Base-by-base conservation (phyloP, 2,329 filamentous ascomycete species). In the Apiospora saccharicola region DNA sequence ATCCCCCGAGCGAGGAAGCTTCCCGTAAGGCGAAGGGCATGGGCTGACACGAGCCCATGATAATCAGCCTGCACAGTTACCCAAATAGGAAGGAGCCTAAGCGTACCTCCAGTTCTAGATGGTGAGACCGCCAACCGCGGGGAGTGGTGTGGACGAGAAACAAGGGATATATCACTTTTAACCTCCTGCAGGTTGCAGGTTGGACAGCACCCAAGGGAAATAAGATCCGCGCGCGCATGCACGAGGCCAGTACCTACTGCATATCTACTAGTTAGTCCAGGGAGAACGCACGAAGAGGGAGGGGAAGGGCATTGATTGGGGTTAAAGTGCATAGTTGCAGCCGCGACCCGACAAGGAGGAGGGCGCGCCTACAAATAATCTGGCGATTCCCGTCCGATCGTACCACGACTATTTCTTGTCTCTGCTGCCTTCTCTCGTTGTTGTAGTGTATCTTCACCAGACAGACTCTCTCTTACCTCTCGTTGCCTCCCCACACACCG, bases 201-300 rank as follows among this genome's bases (percentile, higher is more conserved):
- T 14, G 49, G 19, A 26, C 10, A 10, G 53, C 30, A 61, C 34
- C 30, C n/a, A 30, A 30, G 22, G 34, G 57, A n/a, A 61, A n/a
- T 64, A 64, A 64, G 57, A 51, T 51, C n/a, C n/a, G 49, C 49
- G 49, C 57, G 57, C 57, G 57, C 34, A 64, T 64, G 57, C 57
- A 64, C 8, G 30, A 13, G 1, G 19, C 34, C 53, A 8, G 37
- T 37, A 30, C 51, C 49, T 51, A 61, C 30, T 37, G 16, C 51
- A 57, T 26, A 22, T 5, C 37, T 41, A 41, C 37, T 41, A 10
- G 37, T 41, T 41, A 10, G 37, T 41, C 37, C 7, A 41, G 37
- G 37, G 8, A 8, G 53, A 19, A 34, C 7, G 26, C 8, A n/a
- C 8, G 19, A 34, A 37, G 26, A 26, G 49, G n/a, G 51, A 34